These are phyloP conservation scores for Cercospora sp. DNA, from an alignment of 2,329 filamentous ascomycete genomes.

Conservation along the genomic window DNA sequence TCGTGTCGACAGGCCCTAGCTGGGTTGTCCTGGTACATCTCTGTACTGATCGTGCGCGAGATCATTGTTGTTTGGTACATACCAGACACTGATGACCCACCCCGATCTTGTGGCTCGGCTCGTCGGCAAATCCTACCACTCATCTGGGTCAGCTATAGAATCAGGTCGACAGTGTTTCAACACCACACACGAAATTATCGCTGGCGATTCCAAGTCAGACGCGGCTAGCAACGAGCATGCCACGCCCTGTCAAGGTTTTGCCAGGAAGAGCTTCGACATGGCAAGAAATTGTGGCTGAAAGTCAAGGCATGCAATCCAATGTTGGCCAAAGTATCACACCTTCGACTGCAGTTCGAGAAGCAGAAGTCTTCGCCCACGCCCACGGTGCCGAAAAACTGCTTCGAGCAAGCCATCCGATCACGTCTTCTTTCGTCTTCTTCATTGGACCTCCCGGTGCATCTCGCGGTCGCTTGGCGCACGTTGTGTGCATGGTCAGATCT, in stretches of 20 bases:
- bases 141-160: neutral
- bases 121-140: neutral
- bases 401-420: neutral
- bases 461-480: slow-evolving; percentile 19
- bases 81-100: neutral
- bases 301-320: neutral
- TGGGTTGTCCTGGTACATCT: neutral
- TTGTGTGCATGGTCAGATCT: slow-evolving; percentile 2
- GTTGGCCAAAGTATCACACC: neutral
- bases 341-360: neutral
- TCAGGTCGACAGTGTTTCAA: neutral
- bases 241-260: neutral
- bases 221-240: neutral
- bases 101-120: neutral
- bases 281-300: neutral
- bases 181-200: neutral
- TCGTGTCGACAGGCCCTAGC: neutral
- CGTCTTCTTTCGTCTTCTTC: neutral
- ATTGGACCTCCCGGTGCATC: slow-evolving; percentile 8
- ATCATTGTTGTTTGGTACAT: neutral
- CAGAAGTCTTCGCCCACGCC: neutral
- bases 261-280: neutral
- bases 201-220: neutral
- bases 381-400: neutral
- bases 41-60: neutral